Evolutionary conservation across 2,329 filamentous ascomycete species (phyloP), one percentile per base, ranked within the genome.

Genomic region (Colletotrichum theobromicola): DNA sequence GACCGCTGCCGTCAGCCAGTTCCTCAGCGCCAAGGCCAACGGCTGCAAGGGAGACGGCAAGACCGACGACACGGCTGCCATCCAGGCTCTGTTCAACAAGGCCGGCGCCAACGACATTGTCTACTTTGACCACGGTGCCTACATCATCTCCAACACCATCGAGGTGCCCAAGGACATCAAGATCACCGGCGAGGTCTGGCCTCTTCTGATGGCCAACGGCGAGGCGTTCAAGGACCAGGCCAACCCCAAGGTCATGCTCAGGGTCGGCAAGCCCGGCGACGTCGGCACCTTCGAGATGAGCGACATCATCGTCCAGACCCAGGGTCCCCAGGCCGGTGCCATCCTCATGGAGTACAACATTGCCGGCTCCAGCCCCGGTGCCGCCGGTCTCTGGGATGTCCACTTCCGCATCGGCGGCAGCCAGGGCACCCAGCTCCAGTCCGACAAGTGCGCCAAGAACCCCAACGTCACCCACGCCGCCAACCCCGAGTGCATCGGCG

Each of bases 341-440:
- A 95, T 98, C 80, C 90, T 98, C 81, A 92, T 98, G 86, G 91
- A 98, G 83, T 98, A 95, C 94, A 98, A 98, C 85, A 87, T 98
- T 55, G 91, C 91, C 57, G 93, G 92, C 42, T 82, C 89, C 78
- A 88, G 84, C 70, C 89, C 93, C 72, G 95, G 95, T 61, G 90
- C 92, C 2, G 93, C 92, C 24, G 96, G 92, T 76, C 92, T 98
- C 85, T 99, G 96, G 94, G 97, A 99, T 80, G 93, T 96, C n/a
- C 97, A 99, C 87, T 93, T 97, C 86, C 95, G 97, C 81, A 91
- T 99, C 79, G 96, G 95, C 79, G 97, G 97, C 57, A 93, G 93
- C 69, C 93, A 94, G 6, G 96, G 96, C 75, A 97, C 96, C 32
- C 85, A 94, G 77, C 90, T 98, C 18, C 94, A 97, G 84, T 93